Conservation (phyloP, 2,329 filamentous ascomycete genomes). For the Cladosporium phlei region DNA sequence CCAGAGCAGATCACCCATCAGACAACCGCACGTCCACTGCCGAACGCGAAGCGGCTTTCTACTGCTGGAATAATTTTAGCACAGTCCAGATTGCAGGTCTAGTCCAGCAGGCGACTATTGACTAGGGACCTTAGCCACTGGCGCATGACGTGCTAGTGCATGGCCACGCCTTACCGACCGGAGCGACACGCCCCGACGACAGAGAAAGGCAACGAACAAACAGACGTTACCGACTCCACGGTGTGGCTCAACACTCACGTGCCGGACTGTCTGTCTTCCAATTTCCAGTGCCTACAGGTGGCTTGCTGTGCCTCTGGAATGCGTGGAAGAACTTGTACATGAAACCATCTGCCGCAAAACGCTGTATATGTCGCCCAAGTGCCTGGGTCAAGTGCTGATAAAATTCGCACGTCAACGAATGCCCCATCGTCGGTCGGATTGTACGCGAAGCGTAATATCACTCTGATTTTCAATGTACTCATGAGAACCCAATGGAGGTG, state of each 20-base stretch:
- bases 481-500: background rate
- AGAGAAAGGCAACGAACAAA: background rate
- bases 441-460: background rate
- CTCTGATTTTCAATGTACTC: background rate
- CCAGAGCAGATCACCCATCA: background rate
- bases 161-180: background rate
- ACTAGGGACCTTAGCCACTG: background rate
- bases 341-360: background rate
- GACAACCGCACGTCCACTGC: background rate
- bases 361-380: background rate
- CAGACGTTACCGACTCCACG: background rate
- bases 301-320: slow-evolving; percentile 6
- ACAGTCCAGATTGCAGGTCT: too few species aligned
- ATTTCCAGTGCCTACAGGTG: background rate
- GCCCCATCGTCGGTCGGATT: background rate
- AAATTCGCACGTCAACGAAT: background rate
- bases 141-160: background rate
- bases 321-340: background rate
- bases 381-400: background rate
- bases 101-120: background rate
- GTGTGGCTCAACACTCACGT: background rate
- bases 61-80: slow-evolving; percentile 2
- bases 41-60: background rate
- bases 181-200: background rate
- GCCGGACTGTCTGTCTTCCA: background rate